A percentile compares a stretch with the other conserved stretches of the same genome.
Evolutionary conservation across 805 yeast species (phyloP).

Genomic region (Yarrowia deformans): DNA sequence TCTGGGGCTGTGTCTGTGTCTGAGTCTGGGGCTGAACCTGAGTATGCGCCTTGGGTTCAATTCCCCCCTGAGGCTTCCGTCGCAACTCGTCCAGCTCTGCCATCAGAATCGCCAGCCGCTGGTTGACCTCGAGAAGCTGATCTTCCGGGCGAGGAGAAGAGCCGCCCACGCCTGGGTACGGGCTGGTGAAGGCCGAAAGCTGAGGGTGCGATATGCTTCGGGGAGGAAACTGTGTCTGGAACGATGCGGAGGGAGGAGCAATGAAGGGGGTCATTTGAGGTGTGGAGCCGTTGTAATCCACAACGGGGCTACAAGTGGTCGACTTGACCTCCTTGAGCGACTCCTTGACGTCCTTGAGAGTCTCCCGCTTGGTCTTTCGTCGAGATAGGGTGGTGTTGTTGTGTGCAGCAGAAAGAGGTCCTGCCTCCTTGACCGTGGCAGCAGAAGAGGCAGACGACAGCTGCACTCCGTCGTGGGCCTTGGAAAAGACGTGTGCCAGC

Average conservation of each 20-base stretch:
- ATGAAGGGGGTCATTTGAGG: constrained; percentile 10
- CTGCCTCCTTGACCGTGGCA: constrained; percentile 19
- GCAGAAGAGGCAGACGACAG: constrained; percentile 8
- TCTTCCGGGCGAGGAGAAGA: neutral
- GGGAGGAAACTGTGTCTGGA: constrained; percentile 2
- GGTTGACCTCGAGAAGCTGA: constrained; percentile 17
- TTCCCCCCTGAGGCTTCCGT: neutral
- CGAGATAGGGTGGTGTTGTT: neutral
- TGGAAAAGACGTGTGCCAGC: constrained; percentile 29
- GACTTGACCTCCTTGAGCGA: constrained; percentile 33
- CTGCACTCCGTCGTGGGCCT: constrained; percentile 22
- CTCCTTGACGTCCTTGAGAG: constrained; percentile 32
- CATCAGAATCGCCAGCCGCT: constrained; percentile 17
- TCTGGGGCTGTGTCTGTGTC: neutral
- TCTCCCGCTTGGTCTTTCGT: constrained; percentile 14
- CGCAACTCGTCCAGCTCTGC: constrained; percentile 19
- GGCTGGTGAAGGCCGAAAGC: constrained; percentile 16
- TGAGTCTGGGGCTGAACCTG: neutral
- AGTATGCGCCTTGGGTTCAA: neutral
- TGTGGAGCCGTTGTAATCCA: neutral
- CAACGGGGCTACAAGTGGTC: neutral
- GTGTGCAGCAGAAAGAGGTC: neutral
- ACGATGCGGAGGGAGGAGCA: constrained; percentile 7
- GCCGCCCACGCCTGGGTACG: neutral
- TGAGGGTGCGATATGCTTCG: constrained; percentile 24